Evolutionary conservation across 352 stramenopile species (phyloP).

Genomic region (Globisporangium megalacanthum): DNA sequence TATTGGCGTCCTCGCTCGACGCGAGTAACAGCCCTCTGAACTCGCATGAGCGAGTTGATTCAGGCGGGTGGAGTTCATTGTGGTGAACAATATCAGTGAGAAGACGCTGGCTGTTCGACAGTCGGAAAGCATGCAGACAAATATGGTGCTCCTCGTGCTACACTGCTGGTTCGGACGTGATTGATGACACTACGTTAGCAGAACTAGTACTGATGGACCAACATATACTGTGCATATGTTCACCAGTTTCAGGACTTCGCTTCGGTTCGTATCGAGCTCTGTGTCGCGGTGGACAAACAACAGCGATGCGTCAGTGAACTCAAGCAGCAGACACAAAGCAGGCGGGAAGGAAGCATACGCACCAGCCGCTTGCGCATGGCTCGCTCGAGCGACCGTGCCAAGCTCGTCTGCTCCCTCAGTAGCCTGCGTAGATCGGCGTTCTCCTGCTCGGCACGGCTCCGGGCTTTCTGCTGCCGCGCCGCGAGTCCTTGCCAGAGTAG

Average conservation of each 20-base stretch:
- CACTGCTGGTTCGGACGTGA: too few species aligned
- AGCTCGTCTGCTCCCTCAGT: slow-evolving; percentile 4
- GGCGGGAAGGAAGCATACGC: not conserved
- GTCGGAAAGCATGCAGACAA: too few species aligned
- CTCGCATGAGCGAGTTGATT: too few species aligned
- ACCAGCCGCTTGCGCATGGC: slow-evolving; percentile 7
- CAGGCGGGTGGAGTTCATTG: too few species aligned
- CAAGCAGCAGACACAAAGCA: not conserved
- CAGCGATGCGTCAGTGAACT: not conserved
- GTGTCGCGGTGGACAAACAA: not conserved
- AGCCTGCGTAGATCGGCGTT: slow-evolving; percentile 1
- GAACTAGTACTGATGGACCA: too few species aligned
- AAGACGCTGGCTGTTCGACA: too few species aligned
- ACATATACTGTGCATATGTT: too few species aligned
- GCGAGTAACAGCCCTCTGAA: too few species aligned
- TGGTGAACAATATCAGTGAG: too few species aligned
- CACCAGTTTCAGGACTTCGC: not conserved
- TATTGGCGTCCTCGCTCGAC: too few species aligned
- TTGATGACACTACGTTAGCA: too few species aligned
- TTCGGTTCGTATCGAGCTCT: not conserved
- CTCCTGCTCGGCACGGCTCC: not conserved
- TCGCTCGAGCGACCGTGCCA: slow-evolving; percentile 7
- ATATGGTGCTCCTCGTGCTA: too few species aligned
- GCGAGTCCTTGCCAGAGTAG: slow-evolving; percentile 6
- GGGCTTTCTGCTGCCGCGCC: not conserved